Percentiles rank a stretch among this genome's conserved stretches.
Conservation (phyloP, 768 basidiomycete species). For the Collybia sp. region DNA sequence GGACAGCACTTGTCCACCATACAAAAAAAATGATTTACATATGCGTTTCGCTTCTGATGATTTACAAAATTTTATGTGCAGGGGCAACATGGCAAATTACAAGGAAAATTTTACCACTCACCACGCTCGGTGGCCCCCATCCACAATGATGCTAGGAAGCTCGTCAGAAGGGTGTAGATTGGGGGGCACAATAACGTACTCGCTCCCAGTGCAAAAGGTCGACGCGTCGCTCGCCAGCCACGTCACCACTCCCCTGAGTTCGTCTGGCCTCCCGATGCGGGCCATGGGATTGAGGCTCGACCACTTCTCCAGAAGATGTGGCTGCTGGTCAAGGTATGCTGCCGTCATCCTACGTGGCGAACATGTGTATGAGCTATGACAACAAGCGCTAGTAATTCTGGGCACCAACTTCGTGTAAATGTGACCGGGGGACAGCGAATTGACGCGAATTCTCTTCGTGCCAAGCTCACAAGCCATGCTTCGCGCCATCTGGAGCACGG, state of each 20-base stretch:
- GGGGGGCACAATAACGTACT: constrained; percentile 41
- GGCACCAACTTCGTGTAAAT: constrained; percentile 59
- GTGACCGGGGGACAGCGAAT: constrained; percentile 72
- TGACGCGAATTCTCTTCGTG: constrained; percentile 60
- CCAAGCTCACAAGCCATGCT: constrained; percentile 84
- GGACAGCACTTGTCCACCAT: too few relatives aligned
- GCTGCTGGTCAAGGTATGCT: constrained; percentile 61
- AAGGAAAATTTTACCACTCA: not conserved
- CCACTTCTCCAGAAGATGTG: constrained; percentile 63
- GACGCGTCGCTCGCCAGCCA: constrained; percentile 78
- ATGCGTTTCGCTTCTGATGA: not conserved
- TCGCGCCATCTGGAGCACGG: constrained; percentile 74
- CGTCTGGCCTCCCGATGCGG: constrained; percentile 67
- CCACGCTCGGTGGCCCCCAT: not conserved
- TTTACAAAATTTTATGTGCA: not conserved
- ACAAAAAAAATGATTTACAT: too few relatives aligned
- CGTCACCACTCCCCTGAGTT: constrained; percentile 63
- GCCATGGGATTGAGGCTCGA: constrained; percentile 65
- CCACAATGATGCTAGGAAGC: not conserved
- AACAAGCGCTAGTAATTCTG: not conserved
- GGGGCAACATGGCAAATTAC: not conserved
- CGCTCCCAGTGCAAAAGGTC: constrained; percentile 78
- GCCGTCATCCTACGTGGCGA: constrained; percentile 61
- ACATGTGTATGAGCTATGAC: not conserved
- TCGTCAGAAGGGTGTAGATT: not conserved